These are phyloP conservation scores for Tagetes patula DNA, from an alignment of 129 eudicot genomes.

Conservation along the genomic window DNA sequence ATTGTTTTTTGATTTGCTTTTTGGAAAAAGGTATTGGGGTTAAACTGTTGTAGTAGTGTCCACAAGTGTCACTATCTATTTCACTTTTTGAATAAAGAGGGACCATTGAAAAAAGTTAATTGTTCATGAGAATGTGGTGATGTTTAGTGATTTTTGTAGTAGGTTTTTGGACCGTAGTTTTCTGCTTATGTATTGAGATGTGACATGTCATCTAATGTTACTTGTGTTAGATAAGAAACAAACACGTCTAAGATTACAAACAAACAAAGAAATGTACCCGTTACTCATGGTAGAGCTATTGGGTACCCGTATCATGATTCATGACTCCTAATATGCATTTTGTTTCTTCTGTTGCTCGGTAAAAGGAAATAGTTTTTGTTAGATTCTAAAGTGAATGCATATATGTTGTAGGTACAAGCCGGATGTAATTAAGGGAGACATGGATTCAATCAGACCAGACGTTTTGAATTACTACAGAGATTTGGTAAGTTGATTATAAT, in stretches of 20 bases:
- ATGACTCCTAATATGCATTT: neutral
- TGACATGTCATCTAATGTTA: neutral
- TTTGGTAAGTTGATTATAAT: conserved; percentile 42
- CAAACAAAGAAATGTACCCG: no score
- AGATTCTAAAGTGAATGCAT: conserved; percentile 5
- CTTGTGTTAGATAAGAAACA: neutral
- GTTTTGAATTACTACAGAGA: conserved; percentile 60
- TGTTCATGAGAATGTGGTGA: neutral
- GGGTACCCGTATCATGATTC: neutral
- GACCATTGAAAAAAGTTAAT: neutral
- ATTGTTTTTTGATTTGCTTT: conserved; percentile 15
- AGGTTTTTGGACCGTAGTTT: neutral
- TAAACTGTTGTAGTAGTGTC: neutral
- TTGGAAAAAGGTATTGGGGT: conserved; percentile 11
- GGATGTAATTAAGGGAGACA: conserved; percentile 82
- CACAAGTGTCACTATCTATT: conserved; percentile 7
- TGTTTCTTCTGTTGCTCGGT: neutral
- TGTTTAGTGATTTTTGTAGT: neutral
- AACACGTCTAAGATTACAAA: no score
- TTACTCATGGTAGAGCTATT: no score
- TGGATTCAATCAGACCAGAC: conserved; percentile 88
- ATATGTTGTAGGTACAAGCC: conserved; percentile 73
- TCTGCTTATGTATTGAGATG: neutral
- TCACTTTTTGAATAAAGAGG: conserved; percentile 4
- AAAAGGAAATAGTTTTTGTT: neutral